Conservation (phyloP, 257 asterid genomes). For the Solanum bulbocastanum region DNA sequence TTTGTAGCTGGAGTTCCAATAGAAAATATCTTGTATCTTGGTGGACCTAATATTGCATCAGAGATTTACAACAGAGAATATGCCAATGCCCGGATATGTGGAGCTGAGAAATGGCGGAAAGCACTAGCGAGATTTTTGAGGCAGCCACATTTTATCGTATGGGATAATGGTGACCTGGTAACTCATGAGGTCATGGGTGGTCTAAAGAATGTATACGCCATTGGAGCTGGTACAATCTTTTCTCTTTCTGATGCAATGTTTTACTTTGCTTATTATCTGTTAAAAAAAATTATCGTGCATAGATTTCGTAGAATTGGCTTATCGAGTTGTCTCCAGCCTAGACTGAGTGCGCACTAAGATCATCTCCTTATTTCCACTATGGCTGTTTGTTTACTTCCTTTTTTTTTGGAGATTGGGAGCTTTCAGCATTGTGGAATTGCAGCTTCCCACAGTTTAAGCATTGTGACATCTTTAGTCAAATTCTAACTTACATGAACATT, state of each 20-base stretch:
- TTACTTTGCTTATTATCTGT: not conserved
- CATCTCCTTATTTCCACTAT: not conserved
- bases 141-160: conserved; percentile 87
- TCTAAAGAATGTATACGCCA: conserved; percentile 77
- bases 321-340: not conserved
- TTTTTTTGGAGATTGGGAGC: not conserved
- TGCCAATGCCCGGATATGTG: conserved; percentile 87
- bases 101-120: conserved; percentile 87
- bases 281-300: not conserved
- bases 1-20: conserved; percentile 63
- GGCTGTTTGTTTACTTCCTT: not conserved
- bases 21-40: conserved; percentile 83
- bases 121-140: conserved; percentile 74
- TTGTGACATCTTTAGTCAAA: not conserved
- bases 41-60: conserved; percentile 91
- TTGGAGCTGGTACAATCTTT: conserved; percentile 63
- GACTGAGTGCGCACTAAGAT: not conserved
- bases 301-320: not conserved
- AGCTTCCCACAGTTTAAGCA: not conserved
- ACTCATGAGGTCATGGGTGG: conserved; percentile 97
- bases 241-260: not conserved
- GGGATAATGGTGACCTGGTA: conserved; percentile 85
- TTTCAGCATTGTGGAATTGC: not conserved
- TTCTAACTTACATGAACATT: not conserved
- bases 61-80: conserved; percentile 88